These are phyloP conservation scores for Hypocreales sp. DNA, from an alignment of 2,329 filamentous ascomycete genomes.

Conservation along the genomic window DNA sequence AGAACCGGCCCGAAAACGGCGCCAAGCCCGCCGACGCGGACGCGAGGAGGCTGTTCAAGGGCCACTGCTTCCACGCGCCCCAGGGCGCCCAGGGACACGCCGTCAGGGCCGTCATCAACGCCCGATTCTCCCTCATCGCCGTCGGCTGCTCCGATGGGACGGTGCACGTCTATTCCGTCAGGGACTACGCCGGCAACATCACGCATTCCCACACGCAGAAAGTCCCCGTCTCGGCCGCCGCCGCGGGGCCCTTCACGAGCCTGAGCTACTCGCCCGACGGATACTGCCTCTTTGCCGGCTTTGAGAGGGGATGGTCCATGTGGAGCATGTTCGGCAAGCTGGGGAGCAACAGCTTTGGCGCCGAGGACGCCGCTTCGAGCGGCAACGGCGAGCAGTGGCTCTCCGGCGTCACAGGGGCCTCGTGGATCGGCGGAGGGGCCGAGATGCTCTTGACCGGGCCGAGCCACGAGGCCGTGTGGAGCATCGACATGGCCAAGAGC, in stretches of 20 bases:
- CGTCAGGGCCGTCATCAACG: conserved; percentile 71
- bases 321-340: conserved; percentile 97
- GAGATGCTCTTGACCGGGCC: conserved; percentile 63
- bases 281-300: conserved; percentile 89
- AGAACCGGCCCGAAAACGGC: conserved; percentile 21
- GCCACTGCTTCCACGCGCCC: conserved; percentile 79
- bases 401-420: conserved; percentile 58
- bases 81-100: conserved; percentile 44
- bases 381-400: conserved; percentile 72
- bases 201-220: conserved; percentile 68
- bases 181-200: conserved; percentile 88
- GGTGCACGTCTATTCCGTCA: conserved; percentile 79
- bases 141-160: conserved; percentile 68
- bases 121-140: conserved; percentile 84
- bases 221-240: conserved; percentile 48
- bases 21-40: conserved; percentile 28
- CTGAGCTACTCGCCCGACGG: conserved; percentile 87
- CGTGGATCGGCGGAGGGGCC: conserved; percentile 78
- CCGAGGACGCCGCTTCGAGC: conserved; percentile 46
- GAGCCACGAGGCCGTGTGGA: conserved; percentile 67
- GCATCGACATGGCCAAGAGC: conserved; percentile 84
- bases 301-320: conserved; percentile 81
- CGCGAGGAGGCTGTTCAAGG: conserved; percentile 61
- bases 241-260: conserved; percentile 57
- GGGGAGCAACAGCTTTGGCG: conserved; percentile 68